Evolutionary conservation across 2,329 filamentous ascomycete species (phyloP).

Genomic region (Xylaria sp.): DNA sequence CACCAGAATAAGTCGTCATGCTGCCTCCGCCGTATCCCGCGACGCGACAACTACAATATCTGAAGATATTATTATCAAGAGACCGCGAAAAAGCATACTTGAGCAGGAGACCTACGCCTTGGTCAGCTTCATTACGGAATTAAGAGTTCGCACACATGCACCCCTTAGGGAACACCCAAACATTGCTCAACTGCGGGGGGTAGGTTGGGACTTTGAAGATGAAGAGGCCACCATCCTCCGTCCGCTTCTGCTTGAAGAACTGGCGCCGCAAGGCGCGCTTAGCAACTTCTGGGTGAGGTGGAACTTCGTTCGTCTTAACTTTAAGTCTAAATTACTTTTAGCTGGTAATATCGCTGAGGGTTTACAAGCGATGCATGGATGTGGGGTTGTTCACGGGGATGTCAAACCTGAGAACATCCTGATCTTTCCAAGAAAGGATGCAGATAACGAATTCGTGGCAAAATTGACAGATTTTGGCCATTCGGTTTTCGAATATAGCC

Average conservation of each 20-base stretch:
- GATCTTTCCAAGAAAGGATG: not conserved
- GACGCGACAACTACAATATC: not conserved
- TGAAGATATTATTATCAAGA: not conserved
- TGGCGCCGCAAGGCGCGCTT: not conserved
- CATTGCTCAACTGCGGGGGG: not conserved
- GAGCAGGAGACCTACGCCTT: not conserved
- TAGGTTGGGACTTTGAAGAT: not conserved
- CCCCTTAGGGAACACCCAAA: not conserved
- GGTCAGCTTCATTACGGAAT: slow-evolving; percentile 2
- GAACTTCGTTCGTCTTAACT: not conserved
- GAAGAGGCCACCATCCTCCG: not conserved
- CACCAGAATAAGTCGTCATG: not conserved
- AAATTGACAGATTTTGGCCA: slow-evolving; percentile 6
- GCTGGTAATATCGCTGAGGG: not conserved
- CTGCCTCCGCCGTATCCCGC: not conserved
- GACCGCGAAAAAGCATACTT: not conserved
- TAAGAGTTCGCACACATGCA: not conserved
- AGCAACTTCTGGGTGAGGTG: not conserved
- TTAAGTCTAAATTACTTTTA: not conserved
- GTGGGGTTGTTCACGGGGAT: not conserved
- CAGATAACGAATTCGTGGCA: not conserved
- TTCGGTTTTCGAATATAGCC: not conserved
- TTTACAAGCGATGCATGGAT: not conserved
- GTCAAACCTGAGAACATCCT: slow-evolving; percentile 4
- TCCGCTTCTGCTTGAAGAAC: slow-evolving; percentile 1